phyloP scores from a whole-genome alignment of 345 rosid genomes.

The Acer campestre region DNA sequence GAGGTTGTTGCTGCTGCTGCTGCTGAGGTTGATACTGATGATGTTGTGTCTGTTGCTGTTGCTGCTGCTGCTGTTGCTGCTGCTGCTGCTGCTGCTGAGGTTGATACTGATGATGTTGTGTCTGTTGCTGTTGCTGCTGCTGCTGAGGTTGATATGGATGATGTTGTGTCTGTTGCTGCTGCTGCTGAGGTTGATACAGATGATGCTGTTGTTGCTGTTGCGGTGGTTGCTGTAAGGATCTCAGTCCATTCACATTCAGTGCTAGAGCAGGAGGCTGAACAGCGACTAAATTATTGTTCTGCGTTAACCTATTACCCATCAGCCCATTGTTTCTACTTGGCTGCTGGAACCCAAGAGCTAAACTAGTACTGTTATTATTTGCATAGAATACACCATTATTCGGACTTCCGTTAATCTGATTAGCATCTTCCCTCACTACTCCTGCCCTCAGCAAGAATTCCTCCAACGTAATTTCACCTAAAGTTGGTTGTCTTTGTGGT shows the following conservation, averaged over 20 bases:
- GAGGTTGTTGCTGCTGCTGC: constrained; percentile 47
- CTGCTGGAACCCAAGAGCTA: constrained; percentile 63
- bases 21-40: constrained; percentile 26
- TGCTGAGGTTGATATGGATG: constrained; percentile 39
- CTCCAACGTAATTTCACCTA: constrained; percentile 90
- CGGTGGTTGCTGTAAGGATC: constrained; percentile 36
- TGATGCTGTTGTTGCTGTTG: constrained; percentile 34
- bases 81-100: constrained; percentile 19
- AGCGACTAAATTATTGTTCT: constrained; percentile 34
- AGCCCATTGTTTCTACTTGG: constrained; percentile 47
- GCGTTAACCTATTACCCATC: constrained; percentile 40
- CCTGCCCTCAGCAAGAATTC: constrained; percentile 89
- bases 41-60: constrained; percentile 9
- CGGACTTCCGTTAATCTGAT: constrained; percentile 42
- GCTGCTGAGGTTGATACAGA: constrained; percentile 25
- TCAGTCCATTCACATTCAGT: constrained; percentile 47
- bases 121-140: constrained; percentile 10
- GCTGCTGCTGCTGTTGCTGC: constrained; percentile 21
- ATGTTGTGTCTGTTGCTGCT: constrained; percentile 15
- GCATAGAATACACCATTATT: constrained; percentile 51
- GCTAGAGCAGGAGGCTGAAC: constrained; percentile 50
- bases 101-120: constrained; percentile 25
- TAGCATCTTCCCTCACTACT: constrained; percentile 77
- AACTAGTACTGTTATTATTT: constrained; percentile 36
- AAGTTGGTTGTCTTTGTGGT: constrained; percentile 61